Percentiles rank a stretch among this genome's conserved stretches.
Evolutionary conservation across 179 eudicot genomes (phyloP).

Genomic region (Beta lomatogona): DNA sequence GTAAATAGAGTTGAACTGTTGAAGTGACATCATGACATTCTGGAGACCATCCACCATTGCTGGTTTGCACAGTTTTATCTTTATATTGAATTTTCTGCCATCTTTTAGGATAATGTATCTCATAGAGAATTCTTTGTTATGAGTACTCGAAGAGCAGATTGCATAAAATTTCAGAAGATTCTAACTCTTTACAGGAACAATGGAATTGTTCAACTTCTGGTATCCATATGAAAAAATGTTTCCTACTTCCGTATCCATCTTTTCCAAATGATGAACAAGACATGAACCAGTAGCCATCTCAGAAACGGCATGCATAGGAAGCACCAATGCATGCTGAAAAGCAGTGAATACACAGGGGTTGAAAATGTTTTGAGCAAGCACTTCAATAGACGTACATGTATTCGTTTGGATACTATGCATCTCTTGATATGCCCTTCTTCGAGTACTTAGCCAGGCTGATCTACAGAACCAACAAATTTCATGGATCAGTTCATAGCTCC

Average conservation of each 20-base stretch:
- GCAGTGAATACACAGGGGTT: slow-evolving; percentile 54
- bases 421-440: slow-evolving; percentile 25
- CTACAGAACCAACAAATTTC: slow-evolving; percentile 27
- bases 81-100: slow-evolving; percentile 46
- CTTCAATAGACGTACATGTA: slow-evolving; percentile 59
- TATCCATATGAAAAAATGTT: slow-evolving; percentile 50
- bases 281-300: slow-evolving; percentile 62
- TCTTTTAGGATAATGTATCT: slow-evolving; percentile 43
- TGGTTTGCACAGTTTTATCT: slow-evolving; percentile 32
- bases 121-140: slow-evolving; percentile 55
- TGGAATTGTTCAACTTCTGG: slow-evolving; percentile 57
- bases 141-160: slow-evolving; percentile 56
- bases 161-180: slow-evolving; percentile 58
- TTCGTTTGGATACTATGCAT: slow-evolving; percentile 36
- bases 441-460: slow-evolving; percentile 31
- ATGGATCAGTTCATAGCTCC: not conserved
- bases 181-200: slow-evolving; percentile 65
- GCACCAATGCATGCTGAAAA: slow-evolving; percentile 48
- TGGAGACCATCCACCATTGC: slow-evolving; percentile 45
- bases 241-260: slow-evolving; percentile 56
- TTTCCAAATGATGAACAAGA: slow-evolving; percentile 55
- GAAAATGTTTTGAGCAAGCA: slow-evolving; percentile 57
- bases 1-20: slow-evolving; percentile 24
- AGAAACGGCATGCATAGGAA: slow-evolving; percentile 54
- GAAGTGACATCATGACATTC: slow-evolving; percentile 48